Conservation (phyloP, 805 yeast genomes). For the Monosporozyma aerobia region DNA sequence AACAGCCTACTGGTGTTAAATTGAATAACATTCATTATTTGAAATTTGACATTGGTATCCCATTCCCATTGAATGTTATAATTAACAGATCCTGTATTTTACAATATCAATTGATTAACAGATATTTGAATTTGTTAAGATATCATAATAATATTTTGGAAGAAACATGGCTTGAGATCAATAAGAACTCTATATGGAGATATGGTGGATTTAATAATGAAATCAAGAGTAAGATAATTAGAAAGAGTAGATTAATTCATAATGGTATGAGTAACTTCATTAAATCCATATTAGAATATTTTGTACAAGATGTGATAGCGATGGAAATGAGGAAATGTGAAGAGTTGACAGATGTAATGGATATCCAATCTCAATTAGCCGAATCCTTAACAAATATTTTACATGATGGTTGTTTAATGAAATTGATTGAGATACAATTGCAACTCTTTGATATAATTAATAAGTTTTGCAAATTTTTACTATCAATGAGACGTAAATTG, state of each 20-base stretch:
- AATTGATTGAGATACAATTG: constrained; percentile 22
- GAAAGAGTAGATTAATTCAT: constrained; percentile 47
- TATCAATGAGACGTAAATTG: constrained; percentile 17
- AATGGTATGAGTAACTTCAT: constrained; percentile 31
- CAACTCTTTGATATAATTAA: constrained; percentile 26
- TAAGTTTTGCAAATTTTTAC: constrained; percentile 26
- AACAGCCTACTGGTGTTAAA: neutral
- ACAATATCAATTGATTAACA: constrained; percentile 72
- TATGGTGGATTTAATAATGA: constrained; percentile 35
- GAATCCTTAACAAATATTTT: constrained; percentile 23
- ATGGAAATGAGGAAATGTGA: constrained; percentile 10
- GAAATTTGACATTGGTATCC: constrained; percentile 52
- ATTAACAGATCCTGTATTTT: constrained; percentile 59
- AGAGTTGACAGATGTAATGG: constrained; percentile 5
- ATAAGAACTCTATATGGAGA: constrained; percentile 55
- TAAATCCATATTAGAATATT: constrained; percentile 20
- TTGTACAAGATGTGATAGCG: constrained; percentile 19
- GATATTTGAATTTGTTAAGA: constrained; percentile 58
- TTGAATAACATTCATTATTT: constrained; percentile 39
- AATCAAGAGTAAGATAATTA: constrained; percentile 46
- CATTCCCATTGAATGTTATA: constrained; percentile 79
- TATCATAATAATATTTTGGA: constrained; percentile 52
- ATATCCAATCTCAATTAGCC: constrained; percentile 16
- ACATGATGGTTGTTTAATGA: constrained; percentile 14
- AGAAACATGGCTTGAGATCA: constrained; percentile 62